These are phyloP conservation scores for Achaetomiella virescens DNA, from an alignment of 495 filamentous ascomycete species.

Conservation along the genomic window DNA sequence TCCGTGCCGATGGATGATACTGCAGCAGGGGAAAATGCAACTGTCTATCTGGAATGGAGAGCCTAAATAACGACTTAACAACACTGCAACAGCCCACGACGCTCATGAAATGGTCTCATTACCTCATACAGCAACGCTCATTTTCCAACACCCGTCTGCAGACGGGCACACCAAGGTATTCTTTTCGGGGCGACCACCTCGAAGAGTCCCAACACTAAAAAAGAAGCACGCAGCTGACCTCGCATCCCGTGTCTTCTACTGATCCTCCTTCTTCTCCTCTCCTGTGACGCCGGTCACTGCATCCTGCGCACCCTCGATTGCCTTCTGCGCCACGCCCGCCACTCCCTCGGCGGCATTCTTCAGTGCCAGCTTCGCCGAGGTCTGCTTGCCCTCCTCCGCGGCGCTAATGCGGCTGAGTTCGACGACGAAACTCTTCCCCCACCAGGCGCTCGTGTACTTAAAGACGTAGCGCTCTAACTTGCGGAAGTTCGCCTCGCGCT, in stretches of 20 bases:
- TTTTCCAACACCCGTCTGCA: not conserved
- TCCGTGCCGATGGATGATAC: too few species aligned
- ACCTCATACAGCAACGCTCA: not conserved
- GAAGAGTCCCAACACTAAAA: not conserved
- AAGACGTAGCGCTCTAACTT: constrained; percentile 79
- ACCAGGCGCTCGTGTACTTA: constrained; percentile 93
- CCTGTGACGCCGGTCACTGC: not conserved
- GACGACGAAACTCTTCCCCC: constrained; percentile 89
- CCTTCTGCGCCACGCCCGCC: constrained; percentile 16
- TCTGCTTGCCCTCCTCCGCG: constrained; percentile 13
- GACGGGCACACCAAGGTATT: not conserved
- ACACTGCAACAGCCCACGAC: not conserved
- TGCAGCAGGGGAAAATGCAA: too few species aligned
- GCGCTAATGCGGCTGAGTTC: constrained; percentile 61
- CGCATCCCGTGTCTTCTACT: not conserved
- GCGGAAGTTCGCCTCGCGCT: constrained; percentile 72
- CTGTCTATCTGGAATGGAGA: too few species aligned
- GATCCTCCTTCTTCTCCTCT: constrained; percentile 6
- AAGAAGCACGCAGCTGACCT: not conserved
- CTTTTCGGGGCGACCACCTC: not conserved
- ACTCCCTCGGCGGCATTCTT: constrained; percentile 12
- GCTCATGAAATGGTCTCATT: not conserved
- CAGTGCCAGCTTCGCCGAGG: constrained; percentile 3
- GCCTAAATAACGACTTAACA: too few species aligned
- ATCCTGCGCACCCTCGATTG: constrained; percentile 14